Percentiles rank a stretch among this genome's conserved stretches.
Conservation (phyloP, 2,329 filamentous ascomycete genomes). For the Paraphaeosphaeria minitans region DNA sequence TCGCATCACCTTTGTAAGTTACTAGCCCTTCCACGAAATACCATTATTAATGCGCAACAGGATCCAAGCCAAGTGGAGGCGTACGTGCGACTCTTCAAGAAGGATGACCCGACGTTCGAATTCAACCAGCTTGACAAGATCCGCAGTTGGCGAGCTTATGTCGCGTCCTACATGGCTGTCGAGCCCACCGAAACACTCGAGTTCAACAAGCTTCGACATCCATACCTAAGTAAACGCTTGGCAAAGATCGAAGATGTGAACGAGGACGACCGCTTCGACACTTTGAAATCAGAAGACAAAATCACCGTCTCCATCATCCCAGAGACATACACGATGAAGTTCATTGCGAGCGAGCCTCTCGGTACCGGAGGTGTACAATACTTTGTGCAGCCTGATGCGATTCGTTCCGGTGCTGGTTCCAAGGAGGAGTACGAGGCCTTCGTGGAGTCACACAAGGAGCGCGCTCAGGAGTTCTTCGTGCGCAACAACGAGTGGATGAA, state of each 20-base stretch:
- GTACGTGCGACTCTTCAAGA: conserved; percentile 81
- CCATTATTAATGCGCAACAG: conserved; percentile 39
- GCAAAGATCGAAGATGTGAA: conserved; percentile 41
- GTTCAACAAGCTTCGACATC: conserved; percentile 39
- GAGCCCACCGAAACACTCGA: conserved; percentile 71
- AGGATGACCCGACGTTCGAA: conserved; percentile 80
- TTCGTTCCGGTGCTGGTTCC: conserved; percentile 42
- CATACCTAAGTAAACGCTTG: conserved; percentile 50
- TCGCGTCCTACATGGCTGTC: conserved; percentile 85
- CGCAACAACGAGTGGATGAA: conserved; percentile 55
- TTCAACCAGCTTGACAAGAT: conserved; percentile 68
- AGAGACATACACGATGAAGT: conserved; percentile 50
- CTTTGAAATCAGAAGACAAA: conserved; percentile 47
- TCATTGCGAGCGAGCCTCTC: conserved; percentile 47
- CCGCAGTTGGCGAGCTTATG: conserved; percentile 89
- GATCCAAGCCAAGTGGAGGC: conserved; percentile 71
- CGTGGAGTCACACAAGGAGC: conserved; percentile 39
- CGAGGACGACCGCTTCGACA: conserved; percentile 38
- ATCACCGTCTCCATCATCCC: conserved; percentile 53
- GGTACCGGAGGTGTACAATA: conserved; percentile 46
- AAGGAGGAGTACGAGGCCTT: conserved; percentile 39
- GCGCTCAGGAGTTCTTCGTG: conserved; percentile 49
- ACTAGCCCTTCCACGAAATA: not conserved
- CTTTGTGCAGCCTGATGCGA: conserved; percentile 45
- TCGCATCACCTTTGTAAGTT: conserved; percentile 85